A percentile compares a stretch with the other conserved stretches of the same genome.
phyloP scores from a whole-genome alignment of 2,329 filamentous ascomycete genomes.

The Trichoderma citrinoviride region DNA sequence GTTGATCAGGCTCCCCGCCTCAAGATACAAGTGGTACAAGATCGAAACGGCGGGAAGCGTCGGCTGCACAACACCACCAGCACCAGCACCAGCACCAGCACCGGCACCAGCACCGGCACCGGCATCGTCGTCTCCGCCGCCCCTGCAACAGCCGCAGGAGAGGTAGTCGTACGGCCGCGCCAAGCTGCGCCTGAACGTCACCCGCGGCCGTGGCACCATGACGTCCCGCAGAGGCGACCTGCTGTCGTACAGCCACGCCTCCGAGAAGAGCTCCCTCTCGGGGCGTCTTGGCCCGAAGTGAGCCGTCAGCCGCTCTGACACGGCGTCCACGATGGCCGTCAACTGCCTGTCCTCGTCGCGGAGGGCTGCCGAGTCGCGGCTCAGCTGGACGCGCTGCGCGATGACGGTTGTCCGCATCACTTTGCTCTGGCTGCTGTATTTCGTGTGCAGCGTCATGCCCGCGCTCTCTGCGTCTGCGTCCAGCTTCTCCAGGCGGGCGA shows the following conservation, averaged over 20 bases:
- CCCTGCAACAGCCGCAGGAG: conserved; percentile 65
- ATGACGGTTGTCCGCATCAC: conserved; percentile 74
- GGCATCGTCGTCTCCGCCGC: conserved; percentile 39
- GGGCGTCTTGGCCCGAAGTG: conserved; percentile 29
- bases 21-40: conserved; percentile 74
- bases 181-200: conserved; percentile 68
- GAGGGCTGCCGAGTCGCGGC: conserved; percentile 68
- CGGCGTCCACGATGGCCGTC: conserved; percentile 60
- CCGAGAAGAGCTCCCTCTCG: conserved; percentile 58
- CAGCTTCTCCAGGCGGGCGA: conserved; percentile 48
- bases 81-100: too few species aligned
- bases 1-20: conserved; percentile 74
- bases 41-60: conserved; percentile 70
- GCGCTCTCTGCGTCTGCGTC: conserved; percentile 44
- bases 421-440: conserved; percentile 68
- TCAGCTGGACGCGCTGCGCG: conserved; percentile 77
- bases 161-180: conserved; percentile 74
- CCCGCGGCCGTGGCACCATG: conserved; percentile 70
- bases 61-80: conserved; percentile 42
- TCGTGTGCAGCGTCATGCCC: conserved; percentile 62
- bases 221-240: conserved; percentile 68
- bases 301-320: conserved; percentile 30
- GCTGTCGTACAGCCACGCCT: conserved; percentile 74
- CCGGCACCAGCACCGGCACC: too few species aligned
- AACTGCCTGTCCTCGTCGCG: conserved; percentile 70